These are phyloP conservation scores for Ceratobasidium sp. DNA, from an alignment of 1,284 basidiomycete species.

Conservation along the genomic window DNA sequence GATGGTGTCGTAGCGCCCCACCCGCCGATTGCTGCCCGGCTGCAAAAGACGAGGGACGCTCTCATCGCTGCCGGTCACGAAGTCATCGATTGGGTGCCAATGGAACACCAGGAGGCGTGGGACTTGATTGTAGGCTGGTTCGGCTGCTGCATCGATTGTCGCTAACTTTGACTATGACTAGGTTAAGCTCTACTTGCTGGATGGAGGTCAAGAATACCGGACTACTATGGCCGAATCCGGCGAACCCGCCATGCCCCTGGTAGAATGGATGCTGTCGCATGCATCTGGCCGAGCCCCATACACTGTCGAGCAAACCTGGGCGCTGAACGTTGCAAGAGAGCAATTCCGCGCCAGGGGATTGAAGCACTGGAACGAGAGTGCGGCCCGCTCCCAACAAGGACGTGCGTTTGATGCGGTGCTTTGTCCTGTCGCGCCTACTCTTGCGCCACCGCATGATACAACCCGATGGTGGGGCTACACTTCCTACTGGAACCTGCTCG, in stretches of 20 bases:
- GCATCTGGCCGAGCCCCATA: conserved; percentile 52
- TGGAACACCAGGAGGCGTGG: conserved; percentile 58
- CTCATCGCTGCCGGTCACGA: conserved; percentile 63
- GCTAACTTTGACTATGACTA: conserved; percentile 44
- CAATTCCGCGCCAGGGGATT: conserved; percentile 55
- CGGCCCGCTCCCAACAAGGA: conserved; percentile 56
- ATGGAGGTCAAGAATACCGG: conserved; percentile 59
- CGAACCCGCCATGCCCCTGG: conserved; percentile 56
- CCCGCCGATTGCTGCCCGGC: conserved; percentile 59
- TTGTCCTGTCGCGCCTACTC: conserved; percentile 59
- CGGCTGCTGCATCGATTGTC: conserved; percentile 24
- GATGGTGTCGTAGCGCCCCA: conserved; percentile 64
- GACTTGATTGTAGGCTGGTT: conserved; percentile 56
- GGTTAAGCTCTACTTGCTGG: conserved; percentile 59
- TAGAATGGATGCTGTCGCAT: conserved; percentile 59
- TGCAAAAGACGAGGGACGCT: conserved; percentile 50
- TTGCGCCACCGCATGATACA: conserved; percentile 60
- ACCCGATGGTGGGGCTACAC: conserved; percentile 63
- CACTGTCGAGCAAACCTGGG: conserved; percentile 54
- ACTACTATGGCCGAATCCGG: conserved; percentile 51
- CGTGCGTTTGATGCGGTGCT: conserved; percentile 64
- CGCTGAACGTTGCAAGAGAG: conserved; percentile 57
- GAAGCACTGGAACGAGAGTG: conserved; percentile 62
- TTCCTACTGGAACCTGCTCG: conserved; percentile 64
- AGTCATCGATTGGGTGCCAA: conserved; percentile 58